Base-by-base conservation (phyloP, 2,329 filamentous ascomycete genomes). In the Calonectria ilicicola region DNA sequence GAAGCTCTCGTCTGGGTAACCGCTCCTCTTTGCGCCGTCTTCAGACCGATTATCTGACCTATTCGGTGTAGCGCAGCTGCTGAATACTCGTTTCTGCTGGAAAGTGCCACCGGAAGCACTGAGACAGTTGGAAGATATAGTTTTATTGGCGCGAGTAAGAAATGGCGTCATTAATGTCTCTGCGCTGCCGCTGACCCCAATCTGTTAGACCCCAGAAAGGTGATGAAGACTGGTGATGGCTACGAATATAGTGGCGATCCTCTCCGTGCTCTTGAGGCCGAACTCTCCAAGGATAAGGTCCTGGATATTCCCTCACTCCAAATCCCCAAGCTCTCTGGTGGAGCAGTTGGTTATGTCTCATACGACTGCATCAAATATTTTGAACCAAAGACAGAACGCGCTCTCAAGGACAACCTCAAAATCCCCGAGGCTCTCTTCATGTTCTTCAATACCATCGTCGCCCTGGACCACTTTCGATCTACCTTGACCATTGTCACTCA, bases 291-390 rank as follows among this genome's bases (percentile, higher is more conserved):
- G 80, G 93, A 92, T 83, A 91, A 94, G 29, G 94, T 98, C 75
- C 94, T 95, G 40, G 91, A 94, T 47, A 91, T 99, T 4, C 96
- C 97, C 0, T 94, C 93, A 1, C 86, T 98, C 80, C 91, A 90
- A 79, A 89, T 99, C 44, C 97, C 97, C 65, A 94, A 95, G 29
- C 87, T 99, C 85, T 95, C 94, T 0, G 97, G 96, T 47, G 97
- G 97, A 63, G 97, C 96, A 15, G 95, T 99, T 80, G 97, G 97
- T 72, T 99, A 98, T 83, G 95, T 98, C 7, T 96, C 96, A 66
- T 99, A 99, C 82, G 97, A 99, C 83, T 99, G 97, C 84, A 95
- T 99, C 80, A 93, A 93, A 81, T 98, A 98, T 85, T 99, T 99
- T 79, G 97, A 99, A 88, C 97, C 97, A 74, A 97, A 96, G 89